Evolutionary conservation across 1,139 yeast genomes (phyloP).

Genomic region (Wickerhamomyces sp.): DNA sequence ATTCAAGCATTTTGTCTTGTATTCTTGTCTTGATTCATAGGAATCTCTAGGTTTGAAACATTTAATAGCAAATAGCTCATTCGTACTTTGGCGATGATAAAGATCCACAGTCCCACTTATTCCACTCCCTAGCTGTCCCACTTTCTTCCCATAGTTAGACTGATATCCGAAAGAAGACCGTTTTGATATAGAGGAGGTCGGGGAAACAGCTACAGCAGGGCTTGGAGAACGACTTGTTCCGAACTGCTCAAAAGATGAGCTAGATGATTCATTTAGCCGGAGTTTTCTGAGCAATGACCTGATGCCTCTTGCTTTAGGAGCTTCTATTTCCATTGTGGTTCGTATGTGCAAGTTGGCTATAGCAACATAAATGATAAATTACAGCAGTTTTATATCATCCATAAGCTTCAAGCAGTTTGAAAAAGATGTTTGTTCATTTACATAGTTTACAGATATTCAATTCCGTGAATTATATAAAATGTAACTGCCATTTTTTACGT

Average conservation of each 20-base stretch:
- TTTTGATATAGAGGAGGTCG: not conserved
- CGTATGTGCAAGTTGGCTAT: not conserved
- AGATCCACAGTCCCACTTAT: constrained; percentile 40
- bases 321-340: no score
- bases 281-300: constrained; percentile 1
- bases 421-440: no score
- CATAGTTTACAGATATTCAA: not conserved
- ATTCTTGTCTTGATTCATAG: constrained; percentile 36
- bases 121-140: constrained; percentile 32
- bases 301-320: not conserved
- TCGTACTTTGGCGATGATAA: constrained; percentile 22
- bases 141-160: constrained; percentile 16
- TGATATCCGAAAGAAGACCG: not conserved
- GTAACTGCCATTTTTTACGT: not conserved
- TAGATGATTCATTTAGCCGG: not conserved
- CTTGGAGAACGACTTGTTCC: not conserved
- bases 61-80: constrained; percentile 37
- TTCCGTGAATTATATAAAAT: not conserved
- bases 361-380: no score
- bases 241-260: not conserved
- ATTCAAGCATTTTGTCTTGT: constrained; percentile 31
- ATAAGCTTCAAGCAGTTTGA: no score
- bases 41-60: constrained; percentile 34
- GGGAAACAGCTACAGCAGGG: constrained; percentile 1
- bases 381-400: no score